These are phyloP conservation scores for rapeseed (Brassica napus) DNA, from an alignment of 345 rosid genomes.

Conservation along the genomic window Da-Ae NC_063448.1:7695001-7695500, in stretches of 20 bases:
- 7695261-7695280: background rate
- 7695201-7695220: constrained; percentile 73
- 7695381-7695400: background rate
- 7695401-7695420: background rate
- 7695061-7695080: background rate
- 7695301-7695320: background rate
- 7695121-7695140: constrained; percentile 52
- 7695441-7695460: constrained; percentile 1
- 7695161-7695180: constrained; percentile 79
- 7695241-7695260: background rate
- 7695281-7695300: background rate
- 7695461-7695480: background rate
- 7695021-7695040: constrained; percentile 9
- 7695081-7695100: constrained; percentile 22
- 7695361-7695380: background rate
- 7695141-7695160: constrained; percentile 94
- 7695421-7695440: background rate
- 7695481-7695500: background rate
- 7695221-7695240: background rate
- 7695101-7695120: constrained; percentile 10
- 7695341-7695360: background rate
- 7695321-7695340: background rate
- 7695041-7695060: constrained; percentile 28
- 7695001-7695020: constrained; percentile 18
- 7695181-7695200: constrained; percentile 83